Evolutionary conservation across 805 yeast genomes (phyloP).

Genomic region (Candida ponderosae): DNA sequence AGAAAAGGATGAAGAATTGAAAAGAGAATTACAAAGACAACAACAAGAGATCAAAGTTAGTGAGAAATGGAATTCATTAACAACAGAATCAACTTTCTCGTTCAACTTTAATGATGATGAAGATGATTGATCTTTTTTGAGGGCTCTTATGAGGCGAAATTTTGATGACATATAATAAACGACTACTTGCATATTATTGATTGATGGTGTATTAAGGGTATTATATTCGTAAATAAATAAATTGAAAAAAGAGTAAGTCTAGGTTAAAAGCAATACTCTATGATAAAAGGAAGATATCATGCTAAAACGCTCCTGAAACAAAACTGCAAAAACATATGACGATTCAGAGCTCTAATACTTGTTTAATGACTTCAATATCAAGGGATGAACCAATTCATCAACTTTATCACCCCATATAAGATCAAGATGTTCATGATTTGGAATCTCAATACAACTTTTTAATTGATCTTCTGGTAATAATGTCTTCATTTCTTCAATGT

Average conservation of each 20-base stretch:
- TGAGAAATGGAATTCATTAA: background rate
- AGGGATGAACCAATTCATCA: slow-evolving; percentile 33
- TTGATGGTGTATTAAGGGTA: too few species aligned
- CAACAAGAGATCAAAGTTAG: slow-evolving; percentile 1
- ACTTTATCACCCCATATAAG: slow-evolving; percentile 81
- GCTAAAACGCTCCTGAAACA: too few species aligned
- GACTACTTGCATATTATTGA: too few species aligned
- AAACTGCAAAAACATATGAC: background rate
- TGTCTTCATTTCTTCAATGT: slow-evolving; percentile 62
- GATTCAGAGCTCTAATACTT: background rate
- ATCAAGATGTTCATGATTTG: slow-evolving; percentile 82
- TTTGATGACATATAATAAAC: too few species aligned
- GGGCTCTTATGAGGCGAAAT: too few species aligned
- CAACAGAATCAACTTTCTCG: slow-evolving; percentile 9
- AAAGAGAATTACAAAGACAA: slow-evolving; percentile 18
- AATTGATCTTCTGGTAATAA: slow-evolving; percentile 53
- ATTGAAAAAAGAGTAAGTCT: too few species aligned
- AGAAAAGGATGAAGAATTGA: slow-evolving; percentile 17
- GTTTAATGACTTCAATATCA: slow-evolving; percentile 29
- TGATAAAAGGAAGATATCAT: too few species aligned
- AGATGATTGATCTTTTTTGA: slow-evolving; percentile 10
- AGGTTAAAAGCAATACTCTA: too few species aligned
- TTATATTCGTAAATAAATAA: too few species aligned
- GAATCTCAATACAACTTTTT: slow-evolving; percentile 43
- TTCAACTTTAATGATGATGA: slow-evolving; percentile 19